Base-by-base conservation (phyloP, 345 rosid genomes). In the Physaria fendleri region DNA sequence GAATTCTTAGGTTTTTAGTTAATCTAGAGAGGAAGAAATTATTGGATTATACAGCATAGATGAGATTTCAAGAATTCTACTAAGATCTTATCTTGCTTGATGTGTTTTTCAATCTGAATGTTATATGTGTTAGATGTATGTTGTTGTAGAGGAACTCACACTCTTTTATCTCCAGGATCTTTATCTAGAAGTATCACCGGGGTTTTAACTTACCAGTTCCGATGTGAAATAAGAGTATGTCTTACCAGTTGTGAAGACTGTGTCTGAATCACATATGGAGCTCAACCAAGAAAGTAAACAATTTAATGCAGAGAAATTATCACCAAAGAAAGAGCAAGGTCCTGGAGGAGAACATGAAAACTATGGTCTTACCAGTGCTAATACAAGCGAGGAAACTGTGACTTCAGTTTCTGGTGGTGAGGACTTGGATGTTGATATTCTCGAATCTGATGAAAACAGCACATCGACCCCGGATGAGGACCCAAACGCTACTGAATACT, bases 401-500 rank as follows among this genome's bases (percentile, higher is more conserved):
- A 63, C 55, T 45, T 52, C 74, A 38, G 68, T 62, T 37, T 52
- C 60, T 54, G 49, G 50, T 53, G 49, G 47, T 24, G 85, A 80
- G 53, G 82, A 81, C 51, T 42, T 82, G 33, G 81, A 75, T 30
- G 79, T 87, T 76, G 88, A 91, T 59, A 66, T 90, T 48, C 42
- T 74, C 32, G 77, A 78, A 53, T 57, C 62, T 66, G 68, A 69
- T 6, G 57, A 54, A 37, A 21, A 48, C 48, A 72, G 32, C 41
- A 68, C 56, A 43, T 39, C 59, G 34, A 45, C 75, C 40, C 46
- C 63, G 35, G 73, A 60, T 59, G 74, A 69, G 10, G 95, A 85
- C 30, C 95, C 91, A n/a, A 78, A 85, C 75, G 96, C 85, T 9
- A 87, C 96, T 17, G 96, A 91, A 59, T 80, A 71, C 71, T 87